phyloP scores from a whole-genome alignment of 768 basidiomycete genomes.

The Panaeolus cyanescens region DNA sequence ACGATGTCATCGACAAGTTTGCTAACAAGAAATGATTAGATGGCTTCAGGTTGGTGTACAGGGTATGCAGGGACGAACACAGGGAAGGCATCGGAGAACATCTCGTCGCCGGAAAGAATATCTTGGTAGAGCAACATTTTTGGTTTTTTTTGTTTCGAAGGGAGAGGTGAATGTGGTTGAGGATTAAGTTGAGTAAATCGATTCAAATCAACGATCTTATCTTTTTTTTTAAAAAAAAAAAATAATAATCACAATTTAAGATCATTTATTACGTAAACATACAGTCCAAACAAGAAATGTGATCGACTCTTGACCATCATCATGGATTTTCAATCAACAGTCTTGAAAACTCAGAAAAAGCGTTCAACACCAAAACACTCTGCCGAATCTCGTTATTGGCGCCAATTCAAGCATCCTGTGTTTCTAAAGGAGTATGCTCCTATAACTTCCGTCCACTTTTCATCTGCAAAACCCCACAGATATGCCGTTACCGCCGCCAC shows the following conservation, averaged over 20 bases:
- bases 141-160: slow-evolving; percentile 11
- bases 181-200: slow-evolving; percentile 11
- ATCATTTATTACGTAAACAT: neutral
- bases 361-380: slow-evolving; percentile 58
- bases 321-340: slow-evolving; percentile 84
- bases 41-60: slow-evolving; percentile 9
- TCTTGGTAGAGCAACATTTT: slow-evolving; percentile 79
- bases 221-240: slow-evolving; percentile 20
- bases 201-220: slow-evolving; percentile 39
- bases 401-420: slow-evolving; percentile 85
- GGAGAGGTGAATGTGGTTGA: slow-evolving; percentile 22
- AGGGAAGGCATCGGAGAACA: slow-evolving; percentile 93
- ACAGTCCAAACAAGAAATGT: slow-evolving; percentile 4
- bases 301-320: slow-evolving; percentile 14
- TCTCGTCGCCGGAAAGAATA: slow-evolving; percentile 80
- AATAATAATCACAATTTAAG: neutral
- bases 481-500: slow-evolving; percentile 97
- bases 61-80: slow-evolving; percentile 49
- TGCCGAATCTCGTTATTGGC: slow-evolving; percentile 83
- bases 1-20: slow-evolving; percentile 78
- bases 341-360: slow-evolving; percentile 62
- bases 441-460: slow-evolving; percentile 93
- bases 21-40: slow-evolving; percentile 37
- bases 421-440: slow-evolving; percentile 98
- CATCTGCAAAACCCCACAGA: slow-evolving; percentile 82